Conservation (phyloP, 2,329 filamentous ascomycete genomes). For the Aspergillus melleus region DNA sequence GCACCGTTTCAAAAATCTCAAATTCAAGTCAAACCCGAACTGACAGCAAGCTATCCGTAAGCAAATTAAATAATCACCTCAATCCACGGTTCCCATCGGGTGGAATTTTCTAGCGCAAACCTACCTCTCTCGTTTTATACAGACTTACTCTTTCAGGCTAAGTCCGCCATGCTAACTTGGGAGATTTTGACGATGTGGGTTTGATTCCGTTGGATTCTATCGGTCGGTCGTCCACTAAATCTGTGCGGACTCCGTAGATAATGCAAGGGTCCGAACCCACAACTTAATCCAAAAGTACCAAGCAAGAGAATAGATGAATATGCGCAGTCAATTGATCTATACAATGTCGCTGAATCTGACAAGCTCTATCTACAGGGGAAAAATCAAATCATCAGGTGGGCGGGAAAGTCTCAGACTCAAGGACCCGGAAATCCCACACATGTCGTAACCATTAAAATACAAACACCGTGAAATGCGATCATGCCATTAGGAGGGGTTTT, state of each 20-base stretch:
- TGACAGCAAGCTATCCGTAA: too few relatives aligned
- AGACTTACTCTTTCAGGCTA: background rate
- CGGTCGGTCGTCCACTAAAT: too few relatives aligned
- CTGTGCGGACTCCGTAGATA: too few relatives aligned
- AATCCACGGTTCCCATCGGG: background rate
- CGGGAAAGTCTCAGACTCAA: background rate
- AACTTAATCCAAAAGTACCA: too few relatives aligned
- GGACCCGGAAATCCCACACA: background rate
- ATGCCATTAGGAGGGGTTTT: conserved; percentile 18
- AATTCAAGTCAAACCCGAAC: too few relatives aligned
- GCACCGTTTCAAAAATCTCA: too few relatives aligned
- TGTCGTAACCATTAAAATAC: background rate
- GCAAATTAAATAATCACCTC: too few relatives aligned
- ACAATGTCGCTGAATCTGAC: background rate
- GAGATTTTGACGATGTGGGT: background rate
- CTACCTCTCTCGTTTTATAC: background rate
- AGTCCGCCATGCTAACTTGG: background rate
- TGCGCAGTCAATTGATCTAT: background rate
- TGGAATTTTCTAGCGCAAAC: background rate
- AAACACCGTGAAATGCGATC: background rate
- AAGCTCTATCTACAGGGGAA: background rate
- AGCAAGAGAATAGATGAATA: background rate
- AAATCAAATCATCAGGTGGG: background rate
- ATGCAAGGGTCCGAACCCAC: too few relatives aligned
- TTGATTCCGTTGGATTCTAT: too few relatives aligned